Evolutionary conservation across 805 yeast genomes (phyloP).

Genomic region (Saccharomycopsis babjevae): DNA sequence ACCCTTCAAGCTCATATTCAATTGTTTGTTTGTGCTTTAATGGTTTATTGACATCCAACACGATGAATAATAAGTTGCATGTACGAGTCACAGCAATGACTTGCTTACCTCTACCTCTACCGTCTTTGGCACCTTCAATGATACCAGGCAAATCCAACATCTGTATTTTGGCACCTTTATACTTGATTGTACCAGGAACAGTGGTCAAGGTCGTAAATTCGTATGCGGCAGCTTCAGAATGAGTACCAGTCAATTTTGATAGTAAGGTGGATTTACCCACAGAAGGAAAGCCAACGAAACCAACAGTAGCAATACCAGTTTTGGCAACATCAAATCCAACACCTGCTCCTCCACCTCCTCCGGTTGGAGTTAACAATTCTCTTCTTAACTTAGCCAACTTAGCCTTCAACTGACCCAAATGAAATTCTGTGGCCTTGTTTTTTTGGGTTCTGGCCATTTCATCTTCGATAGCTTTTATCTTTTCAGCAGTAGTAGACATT

Average conservation of each 20-base stretch:
- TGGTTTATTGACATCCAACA: constrained; percentile 93
- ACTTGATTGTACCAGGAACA: constrained; percentile 92
- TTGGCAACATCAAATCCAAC: constrained; percentile 97
- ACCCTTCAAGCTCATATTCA: constrained; percentile 93
- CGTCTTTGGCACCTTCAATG: constrained; percentile 85
- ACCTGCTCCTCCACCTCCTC: constrained; percentile 83
- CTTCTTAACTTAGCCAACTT: constrained; percentile 91
- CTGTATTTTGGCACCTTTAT: constrained; percentile 95
- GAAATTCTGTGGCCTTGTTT: constrained; percentile 95
- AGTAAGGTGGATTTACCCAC: constrained; percentile 79
- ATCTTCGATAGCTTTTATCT: constrained; percentile 82
- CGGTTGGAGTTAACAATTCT: constrained; percentile 64
- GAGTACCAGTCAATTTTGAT: constrained; percentile 86
- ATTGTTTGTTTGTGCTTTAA: constrained; percentile 87
- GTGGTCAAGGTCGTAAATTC: constrained; percentile 97
- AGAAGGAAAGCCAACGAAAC: constrained; percentile 97
- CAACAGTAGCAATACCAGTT: constrained; percentile 96
- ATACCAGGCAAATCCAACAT: constrained; percentile 89
- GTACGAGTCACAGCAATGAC: constrained; percentile 99
- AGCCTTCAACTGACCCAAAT: constrained; percentile 94
- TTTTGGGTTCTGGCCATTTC: constrained; percentile 98
- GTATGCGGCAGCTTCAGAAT: constrained; percentile 95
- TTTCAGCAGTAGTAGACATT: constrained; percentile 36
- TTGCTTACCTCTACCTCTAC: constrained; percentile 89
- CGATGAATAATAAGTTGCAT: constrained; percentile 85